phyloP scores from a whole-genome alignment of 345 rosid species.

The Eucalyptus urophylla region DNA sequence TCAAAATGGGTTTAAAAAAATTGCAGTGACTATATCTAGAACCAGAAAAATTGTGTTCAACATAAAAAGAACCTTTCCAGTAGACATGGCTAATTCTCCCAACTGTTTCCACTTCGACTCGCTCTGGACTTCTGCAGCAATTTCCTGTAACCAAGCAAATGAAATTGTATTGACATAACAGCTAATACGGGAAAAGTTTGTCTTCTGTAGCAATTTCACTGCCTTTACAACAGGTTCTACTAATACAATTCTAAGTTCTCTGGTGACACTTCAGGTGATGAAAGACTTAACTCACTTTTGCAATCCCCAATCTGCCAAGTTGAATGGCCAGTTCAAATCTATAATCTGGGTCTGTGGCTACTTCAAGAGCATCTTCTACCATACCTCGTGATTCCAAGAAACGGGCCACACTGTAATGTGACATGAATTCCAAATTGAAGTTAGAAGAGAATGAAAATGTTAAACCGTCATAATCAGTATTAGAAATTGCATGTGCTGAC shows the following conservation, averaged over 20 bases:
- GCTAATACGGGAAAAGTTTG: background rate
- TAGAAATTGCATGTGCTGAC: background rate
- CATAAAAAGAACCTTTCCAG: constrained; percentile 60
- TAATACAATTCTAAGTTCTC: background rate
- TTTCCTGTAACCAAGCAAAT: constrained; percentile 41
- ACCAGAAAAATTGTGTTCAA: background rate
- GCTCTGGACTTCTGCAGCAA: constrained; percentile 74
- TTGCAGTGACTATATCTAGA: background rate
- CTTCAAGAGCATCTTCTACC: constrained; percentile 94
- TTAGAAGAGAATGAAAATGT: background rate
- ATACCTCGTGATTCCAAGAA: constrained; percentile 99
- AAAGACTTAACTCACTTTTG: constrained; percentile 43
- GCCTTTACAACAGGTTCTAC: background rate
- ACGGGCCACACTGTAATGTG: constrained; percentile 74
- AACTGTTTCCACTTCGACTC: constrained; percentile 98
- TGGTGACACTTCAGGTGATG: background rate
- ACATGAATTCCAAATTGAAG: background rate
- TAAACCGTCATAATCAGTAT: background rate
- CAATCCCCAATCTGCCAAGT: constrained; percentile 90
- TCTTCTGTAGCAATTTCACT: background rate
- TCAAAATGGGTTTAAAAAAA: background rate
- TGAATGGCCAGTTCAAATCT: constrained; percentile 95
- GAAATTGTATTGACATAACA: background rate
- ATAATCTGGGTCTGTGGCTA: constrained; percentile 99
- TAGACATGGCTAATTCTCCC: constrained; percentile 97